Evolutionary conservation across 495 filamentous ascomycete species (phyloP).

Genomic region (Xylaria longipes): DNA sequence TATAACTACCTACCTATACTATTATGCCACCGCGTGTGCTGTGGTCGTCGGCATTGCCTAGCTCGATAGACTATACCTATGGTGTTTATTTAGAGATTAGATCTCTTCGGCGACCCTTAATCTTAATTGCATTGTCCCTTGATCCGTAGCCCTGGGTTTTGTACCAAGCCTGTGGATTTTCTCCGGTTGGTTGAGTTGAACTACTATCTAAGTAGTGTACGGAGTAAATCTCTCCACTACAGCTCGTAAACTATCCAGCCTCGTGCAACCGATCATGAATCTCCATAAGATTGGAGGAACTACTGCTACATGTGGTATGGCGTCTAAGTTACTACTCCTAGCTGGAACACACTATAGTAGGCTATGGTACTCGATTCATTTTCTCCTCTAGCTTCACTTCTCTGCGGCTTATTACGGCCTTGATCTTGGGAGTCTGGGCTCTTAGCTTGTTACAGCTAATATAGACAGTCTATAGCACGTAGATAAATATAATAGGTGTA

Average conservation of each 20-base stretch:
- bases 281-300: not conserved
- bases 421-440: not conserved
- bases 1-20: too few species aligned
- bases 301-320: not conserved
- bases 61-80: not conserved
- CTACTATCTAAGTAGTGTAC: too few species aligned
- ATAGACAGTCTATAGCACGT: not conserved
- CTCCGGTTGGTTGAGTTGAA: slow-evolving; percentile 7
- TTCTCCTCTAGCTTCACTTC: not conserved
- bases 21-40: not conserved
- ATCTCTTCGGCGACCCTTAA: not conserved
- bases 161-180: slow-evolving; percentile 4
- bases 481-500: too few species aligned
- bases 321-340: not conserved
- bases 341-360: not conserved
- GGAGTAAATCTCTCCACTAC: not conserved
- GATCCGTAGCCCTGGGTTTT: not conserved
- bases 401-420: not conserved
- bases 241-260: not conserved
- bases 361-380: not conserved
- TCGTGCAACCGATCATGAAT: not conserved
- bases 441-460: not conserved
- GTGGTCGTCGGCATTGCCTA: not conserved
- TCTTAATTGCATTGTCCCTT: not conserved
- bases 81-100: not conserved